A percentile compares a stretch with the other conserved stretches of the same genome.
phyloP scores from a whole-genome alignment of 2,329 filamentous ascomycete species.

The Venturia oleaginea region DNA sequence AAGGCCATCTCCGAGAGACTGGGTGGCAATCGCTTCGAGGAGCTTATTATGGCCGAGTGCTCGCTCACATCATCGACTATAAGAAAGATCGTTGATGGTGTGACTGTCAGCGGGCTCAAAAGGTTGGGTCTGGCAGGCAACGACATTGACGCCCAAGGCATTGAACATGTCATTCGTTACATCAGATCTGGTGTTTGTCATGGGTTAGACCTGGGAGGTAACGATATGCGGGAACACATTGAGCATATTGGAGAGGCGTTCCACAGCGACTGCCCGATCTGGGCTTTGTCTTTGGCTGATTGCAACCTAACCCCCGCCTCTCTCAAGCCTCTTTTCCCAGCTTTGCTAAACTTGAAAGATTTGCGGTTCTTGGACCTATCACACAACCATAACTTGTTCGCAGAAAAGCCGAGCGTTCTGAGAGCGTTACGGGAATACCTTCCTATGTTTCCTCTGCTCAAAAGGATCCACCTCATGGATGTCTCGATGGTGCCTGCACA shows the following conservation, averaged over 20 bases:
- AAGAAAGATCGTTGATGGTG: constrained; percentile 67
- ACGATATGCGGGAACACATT: constrained; percentile 51
- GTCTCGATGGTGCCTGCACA: constrained; percentile 79
- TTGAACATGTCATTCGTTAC: constrained; percentile 69
- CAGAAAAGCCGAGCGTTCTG: constrained; percentile 62
- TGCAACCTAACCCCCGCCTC: constrained; percentile 70
- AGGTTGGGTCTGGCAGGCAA: constrained; percentile 80
- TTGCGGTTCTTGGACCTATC: constrained; percentile 89
- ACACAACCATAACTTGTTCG: constrained; percentile 76
- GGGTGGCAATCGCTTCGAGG: constrained; percentile 66
- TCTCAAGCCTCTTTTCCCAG: constrained; percentile 66
- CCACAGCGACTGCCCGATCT: constrained; percentile 48
- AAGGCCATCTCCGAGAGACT: constrained; percentile 69
- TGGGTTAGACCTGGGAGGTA: constrained; percentile 81
- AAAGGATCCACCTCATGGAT: constrained; percentile 78
- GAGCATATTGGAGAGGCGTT: constrained; percentile 43
- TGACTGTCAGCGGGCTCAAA: constrained; percentile 67
- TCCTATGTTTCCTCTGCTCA: constrained; percentile 67
- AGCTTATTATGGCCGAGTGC: constrained; percentile 76
- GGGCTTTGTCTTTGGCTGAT: constrained; percentile 76
- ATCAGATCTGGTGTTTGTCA: constrained; percentile 69
- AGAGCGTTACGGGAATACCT: constrained; percentile 72
- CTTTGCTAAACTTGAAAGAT: constrained; percentile 57
- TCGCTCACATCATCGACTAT: constrained; percentile 63
- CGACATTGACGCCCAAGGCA: constrained; percentile 60